A percentile compares a stretch with the other conserved stretches of the same genome.
These are phyloP conservation scores for Oropetium thomaeum DNA, from an alignment of 176 grass and related monocot species.

Conservation along the genomic window DNA sequence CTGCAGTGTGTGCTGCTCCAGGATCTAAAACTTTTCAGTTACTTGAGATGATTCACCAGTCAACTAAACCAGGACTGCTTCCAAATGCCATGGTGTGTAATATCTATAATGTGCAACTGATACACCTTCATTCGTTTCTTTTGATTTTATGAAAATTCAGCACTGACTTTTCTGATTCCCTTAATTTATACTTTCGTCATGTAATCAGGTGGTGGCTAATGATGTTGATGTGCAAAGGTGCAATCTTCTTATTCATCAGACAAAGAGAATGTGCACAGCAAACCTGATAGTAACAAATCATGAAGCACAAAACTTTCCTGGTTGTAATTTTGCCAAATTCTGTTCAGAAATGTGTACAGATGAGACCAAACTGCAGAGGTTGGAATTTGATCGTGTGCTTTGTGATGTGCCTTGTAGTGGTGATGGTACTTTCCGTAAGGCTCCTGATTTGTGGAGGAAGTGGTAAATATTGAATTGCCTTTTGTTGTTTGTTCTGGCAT, in stretches of 20 bases:
- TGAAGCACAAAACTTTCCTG: conserved; percentile 94
- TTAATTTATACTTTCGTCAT: conserved; percentile 11
- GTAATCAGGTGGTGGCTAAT: conserved; percentile 83
- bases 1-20: conserved; percentile 97
- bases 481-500: background rate
- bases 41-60: conserved; percentile 97
- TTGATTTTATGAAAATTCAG: background rate
- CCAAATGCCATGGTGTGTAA: conserved; percentile 68
- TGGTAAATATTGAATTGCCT: conserved; percentile 51
- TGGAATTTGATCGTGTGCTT: conserved; percentile 85
- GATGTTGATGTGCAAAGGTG: conserved; percentile 99
- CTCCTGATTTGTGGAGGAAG: conserved; percentile 99
- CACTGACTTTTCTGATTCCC: conserved; percentile 7
- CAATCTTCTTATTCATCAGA: conserved; percentile 98
- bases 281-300: conserved; percentile 98
- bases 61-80: conserved; percentile 67
- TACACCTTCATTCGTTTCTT: background rate
- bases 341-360: conserved; percentile 30
- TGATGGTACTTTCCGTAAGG: conserved; percentile 94
- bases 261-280: conserved; percentile 96
- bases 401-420: conserved; percentile 99
- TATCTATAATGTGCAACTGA: background rate
- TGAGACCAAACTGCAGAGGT: conserved; percentile 38
- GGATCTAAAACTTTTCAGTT: conserved; percentile 99
- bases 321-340: conserved; percentile 55